Evolutionary conservation across 1,284 basidiomycete genomes (phyloP).

Genomic region (Heliocybe sulcata): DNA sequence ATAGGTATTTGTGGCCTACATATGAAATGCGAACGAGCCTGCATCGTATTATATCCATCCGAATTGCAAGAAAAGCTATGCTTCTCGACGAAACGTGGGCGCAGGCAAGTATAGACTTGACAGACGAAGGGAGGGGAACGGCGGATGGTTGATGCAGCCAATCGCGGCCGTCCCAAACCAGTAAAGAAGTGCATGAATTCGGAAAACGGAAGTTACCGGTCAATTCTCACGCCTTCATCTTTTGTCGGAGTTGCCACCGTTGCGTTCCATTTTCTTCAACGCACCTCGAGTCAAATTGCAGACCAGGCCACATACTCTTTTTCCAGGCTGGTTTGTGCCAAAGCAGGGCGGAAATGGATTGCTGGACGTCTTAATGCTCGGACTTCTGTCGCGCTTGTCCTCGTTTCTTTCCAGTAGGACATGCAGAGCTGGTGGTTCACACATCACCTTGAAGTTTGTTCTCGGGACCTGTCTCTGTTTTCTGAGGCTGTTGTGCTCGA

Average conservation of each 20-base stretch:
- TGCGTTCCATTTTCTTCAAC: slow-evolving; percentile 15
- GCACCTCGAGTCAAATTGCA: slow-evolving; percentile 49
- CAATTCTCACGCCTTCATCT: not conserved
- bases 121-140: not conserved
- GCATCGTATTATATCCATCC: not conserved
- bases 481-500: too few relatives aligned
- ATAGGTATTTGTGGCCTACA: not conserved
- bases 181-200: not conserved
- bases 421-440: slow-evolving; percentile 39
- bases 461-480: too few relatives aligned
- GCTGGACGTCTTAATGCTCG: slow-evolving; percentile 44
- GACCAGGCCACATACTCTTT: slow-evolving; percentile 17
- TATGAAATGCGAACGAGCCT: not conserved
- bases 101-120: not conserved
- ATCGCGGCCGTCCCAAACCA: not conserved
- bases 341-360: slow-evolving; percentile 39
- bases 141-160: not conserved
- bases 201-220: not conserved
- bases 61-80: not conserved
- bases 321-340: slow-evolving; percentile 41
- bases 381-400: slow-evolving; percentile 25
- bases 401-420: slow-evolving; percentile 16
- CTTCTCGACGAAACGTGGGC: not conserved
- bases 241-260: not conserved
- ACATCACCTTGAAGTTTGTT: slow-evolving; percentile 16